Conservation (phyloP, 1,284 basidiomycete species). For the Mycena citricolor region DNA sequence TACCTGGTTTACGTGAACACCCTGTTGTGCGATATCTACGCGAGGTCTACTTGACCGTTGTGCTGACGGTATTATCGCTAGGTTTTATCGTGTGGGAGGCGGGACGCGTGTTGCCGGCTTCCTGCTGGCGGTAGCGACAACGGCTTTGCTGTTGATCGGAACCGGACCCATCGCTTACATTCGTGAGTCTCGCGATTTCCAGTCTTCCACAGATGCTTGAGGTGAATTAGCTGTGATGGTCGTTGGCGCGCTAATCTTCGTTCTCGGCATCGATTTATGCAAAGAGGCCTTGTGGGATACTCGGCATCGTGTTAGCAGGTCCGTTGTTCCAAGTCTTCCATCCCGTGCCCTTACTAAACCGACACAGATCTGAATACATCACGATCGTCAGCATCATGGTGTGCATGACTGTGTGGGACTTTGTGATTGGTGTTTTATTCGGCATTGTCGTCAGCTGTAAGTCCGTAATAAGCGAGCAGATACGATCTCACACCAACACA, state of each 20-base stretch:
- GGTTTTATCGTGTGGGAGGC: constrained; percentile 94
- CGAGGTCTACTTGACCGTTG: neutral
- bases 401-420: constrained; percentile 93
- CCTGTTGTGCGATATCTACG: constrained; percentile 56
- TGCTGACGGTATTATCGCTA: too few relatives aligned
- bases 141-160: constrained; percentile 76
- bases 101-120: constrained; percentile 83
- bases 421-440: constrained; percentile 91
- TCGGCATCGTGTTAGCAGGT: constrained; percentile 80
- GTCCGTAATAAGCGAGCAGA: constrained; percentile 30
- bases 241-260: constrained; percentile 91
- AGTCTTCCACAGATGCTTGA: neutral
- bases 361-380: constrained; percentile 65
- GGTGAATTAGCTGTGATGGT: constrained; percentile 73
- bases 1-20: constrained; percentile 92
- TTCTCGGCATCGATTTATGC: constrained; percentile 91
- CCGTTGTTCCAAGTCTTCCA: constrained; percentile 38
- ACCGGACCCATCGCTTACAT: constrained; percentile 86
- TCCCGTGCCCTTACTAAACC: neutral
- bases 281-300: constrained; percentile 98
- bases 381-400: constrained; percentile 82
- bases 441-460: constrained; percentile 89
- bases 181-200: constrained; percentile 54
- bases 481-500: too few relatives aligned
- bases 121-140: constrained; percentile 79